Evolutionary conservation across 163 green algal species (phyloP), one percentile per base, ranked within the genome.

Genomic region (Dunaliella salina): DNA sequence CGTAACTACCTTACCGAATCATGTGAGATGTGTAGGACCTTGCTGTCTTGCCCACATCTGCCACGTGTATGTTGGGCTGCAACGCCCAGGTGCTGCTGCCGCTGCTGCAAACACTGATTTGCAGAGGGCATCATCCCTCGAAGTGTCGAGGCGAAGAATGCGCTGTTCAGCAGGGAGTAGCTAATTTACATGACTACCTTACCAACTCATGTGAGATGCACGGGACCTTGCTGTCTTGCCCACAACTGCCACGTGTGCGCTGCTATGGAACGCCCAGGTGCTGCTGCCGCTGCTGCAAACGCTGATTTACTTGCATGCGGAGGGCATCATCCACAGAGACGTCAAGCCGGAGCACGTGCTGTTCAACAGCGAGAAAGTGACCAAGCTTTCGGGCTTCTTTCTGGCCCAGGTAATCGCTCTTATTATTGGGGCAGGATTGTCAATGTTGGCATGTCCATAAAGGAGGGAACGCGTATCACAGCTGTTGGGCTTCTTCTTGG

Each of bases 321-420:
- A 89, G 80, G 87, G 87, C 57, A 88, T 92, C 80, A 87, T 92
- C 17, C 89, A 92, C 67, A 50, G 89, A 32, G 89, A 90, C 87
- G 83, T 92, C 80, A 92, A 90, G 81, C 87, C 89, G n/a, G 87
- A 92, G 85, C 88, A 92, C 71, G 86, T 92, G 83, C 81, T 90
- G 25, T 91, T 91, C 85, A 91, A 91, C 86, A 88, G 83, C 80
- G 86, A 91, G 69, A 89, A 89, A 35, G 83, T 91, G 80, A 83
- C 81, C 85, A 91, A 91, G 83, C 88, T 91, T 80, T 85, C 81
- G 0, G 88, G 88, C 50, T 91, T 91, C 83, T 89, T 88, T 80
- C 81, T 91, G 50, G 87, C 84, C 85, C 82, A 83, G 86, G 75
- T 89, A 81, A 33, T 15, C 57, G 57, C 57, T 18, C n/a, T n/a